Evolutionary conservation across 768 basidiomycete genomes (phyloP), one percentile per base, ranked within the genome.

Genomic region (Kwoniella botswanensis): DNA sequence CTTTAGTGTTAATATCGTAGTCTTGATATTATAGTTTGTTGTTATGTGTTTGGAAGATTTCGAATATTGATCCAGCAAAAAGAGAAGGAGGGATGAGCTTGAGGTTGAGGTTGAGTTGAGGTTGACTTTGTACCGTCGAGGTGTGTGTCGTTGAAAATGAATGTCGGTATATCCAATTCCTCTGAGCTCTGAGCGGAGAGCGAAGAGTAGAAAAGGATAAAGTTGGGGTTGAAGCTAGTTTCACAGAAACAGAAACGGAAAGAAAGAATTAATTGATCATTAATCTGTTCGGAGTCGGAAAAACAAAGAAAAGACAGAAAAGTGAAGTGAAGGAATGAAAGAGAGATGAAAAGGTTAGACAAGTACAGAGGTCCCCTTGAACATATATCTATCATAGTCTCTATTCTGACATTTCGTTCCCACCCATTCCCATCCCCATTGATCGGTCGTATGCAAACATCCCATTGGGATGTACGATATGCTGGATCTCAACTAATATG

Each of bases 131-230:
- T 59, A 41, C 17, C 17, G 57, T 29, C n/a, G 59, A 42, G 59
- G 42, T 61, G 7, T 29, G n/a, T 55, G 54, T 55, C 29, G 58
- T 26, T 60, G 1, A 52, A 35, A 63, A 54, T 61, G 59, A 61
- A 17, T 61, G 59, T 61, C 43, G 42, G 59, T 61, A 61, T 61
- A 61, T 61, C 42, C 54, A n/a, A 29, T 61, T n/a, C 57, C 2
- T 59, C 57, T 59, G 35, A 59, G 7, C 55, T 56, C 7, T 26
- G n/a, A 26, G 26, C 26, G 26, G 26, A 26, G 26, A 26, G 5
- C 6, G 7, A 35, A 35, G 7, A 35, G 35, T 41, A 58, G 24
- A 17, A 3, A 61, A 43, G 42, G 42, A 61, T 61, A 43, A 43
- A 59, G 59, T 43, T 61, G 42, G 59, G 21, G 7, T 61, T 24